Evolutionary conservation across 2,329 filamentous ascomycete species (phyloP).

Genomic region (Talaromyces sp.): DNA sequence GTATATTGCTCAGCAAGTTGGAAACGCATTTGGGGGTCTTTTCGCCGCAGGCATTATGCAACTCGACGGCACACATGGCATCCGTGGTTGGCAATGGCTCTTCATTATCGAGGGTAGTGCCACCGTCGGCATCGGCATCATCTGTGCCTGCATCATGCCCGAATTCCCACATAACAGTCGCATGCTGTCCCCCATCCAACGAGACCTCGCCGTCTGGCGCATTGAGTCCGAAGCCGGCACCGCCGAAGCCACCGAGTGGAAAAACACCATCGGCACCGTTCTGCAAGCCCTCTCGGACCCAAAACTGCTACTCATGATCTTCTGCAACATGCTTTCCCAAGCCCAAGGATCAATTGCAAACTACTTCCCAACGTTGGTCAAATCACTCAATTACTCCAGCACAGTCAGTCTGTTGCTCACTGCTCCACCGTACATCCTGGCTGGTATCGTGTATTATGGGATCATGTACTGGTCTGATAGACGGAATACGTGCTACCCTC

Average conservation of each 20-base stretch:
- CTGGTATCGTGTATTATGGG: slow-evolving; percentile 35
- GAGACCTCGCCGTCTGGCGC: slow-evolving; percentile 42
- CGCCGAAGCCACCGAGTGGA: slow-evolving; percentile 47
- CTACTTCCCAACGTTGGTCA: slow-evolving; percentile 32
- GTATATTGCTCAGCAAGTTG: slow-evolving; percentile 43
- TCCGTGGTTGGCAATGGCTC: slow-evolving; percentile 40
- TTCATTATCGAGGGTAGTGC: slow-evolving; percentile 39
- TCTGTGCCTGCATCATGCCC: slow-evolving; percentile 34
- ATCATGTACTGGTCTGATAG: slow-evolving; percentile 36
- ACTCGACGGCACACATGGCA: slow-evolving; percentile 31
- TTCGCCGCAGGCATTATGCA: slow-evolving; percentile 32
- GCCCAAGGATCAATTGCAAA: slow-evolving; percentile 45
- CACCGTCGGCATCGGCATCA: slow-evolving; percentile 34
- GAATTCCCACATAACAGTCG: slow-evolving; percentile 44
- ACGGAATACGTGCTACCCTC: neutral
- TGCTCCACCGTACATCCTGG: slow-evolving; percentile 46
- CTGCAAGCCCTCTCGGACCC: slow-evolving; percentile 42
- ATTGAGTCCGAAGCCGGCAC: slow-evolving; percentile 48
- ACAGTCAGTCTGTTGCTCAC: slow-evolving; percentile 47
- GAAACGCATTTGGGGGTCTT: slow-evolving; percentile 43
- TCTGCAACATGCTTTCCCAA: slow-evolving; percentile 50
- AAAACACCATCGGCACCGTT: slow-evolving; percentile 35
- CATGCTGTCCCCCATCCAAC: slow-evolving; percentile 39
- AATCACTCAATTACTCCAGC: slow-evolving; percentile 43
- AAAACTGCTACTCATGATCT: slow-evolving; percentile 50